Evolutionary conservation across 805 yeast genomes (phyloP), one percentile per base, ranked within the genome.

Genomic region (Yarrowia deformans): DNA sequence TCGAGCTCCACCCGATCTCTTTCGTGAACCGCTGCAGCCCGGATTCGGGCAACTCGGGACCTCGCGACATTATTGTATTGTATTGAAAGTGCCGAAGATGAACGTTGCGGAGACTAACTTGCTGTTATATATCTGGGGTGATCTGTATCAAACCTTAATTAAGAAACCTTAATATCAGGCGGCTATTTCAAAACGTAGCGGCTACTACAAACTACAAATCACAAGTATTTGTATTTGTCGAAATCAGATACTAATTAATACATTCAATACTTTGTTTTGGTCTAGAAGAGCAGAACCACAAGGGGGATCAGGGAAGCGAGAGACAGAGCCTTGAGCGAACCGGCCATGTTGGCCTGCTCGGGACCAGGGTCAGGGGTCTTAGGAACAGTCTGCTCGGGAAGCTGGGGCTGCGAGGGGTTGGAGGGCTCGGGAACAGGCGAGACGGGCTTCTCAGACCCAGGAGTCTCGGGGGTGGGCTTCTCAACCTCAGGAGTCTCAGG

Each of bases 301-400:
- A 40, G n/a, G 12, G 64, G 49, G 16, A 56, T 32, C 23, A 56
- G 49, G 7, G 35, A 42, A 40, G 48, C 63, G 3, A 56, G 39
- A 23, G 63, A 40, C 4, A 40, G 14, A 4, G 48, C 63, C 63
- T 23, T 23, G 23, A 56, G 63, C 29, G 63, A 23, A 8, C 37
- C 37, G 18, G 63, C 64, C 29, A 13, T 3, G 49, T 56, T 56
- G 48, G 64, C 64, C 64, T 56, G 64, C 40, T 42, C 64, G 10
- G 63, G 63, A 13, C n/a, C 43, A 13, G 60, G 8, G 8, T 5
- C 29, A 12, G 46, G 46, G 29, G 46, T 14, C 32, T 29, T 32
- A 8, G 64, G 64, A 8, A 42, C 40, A 8, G 43, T 10, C 42
- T 35, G 60, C 49, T 40, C 37, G 18, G 63, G 63, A n/a, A 55